Conservation (phyloP, 2,329 filamentous ascomycete species). For the Diplodia mutila region DNA sequence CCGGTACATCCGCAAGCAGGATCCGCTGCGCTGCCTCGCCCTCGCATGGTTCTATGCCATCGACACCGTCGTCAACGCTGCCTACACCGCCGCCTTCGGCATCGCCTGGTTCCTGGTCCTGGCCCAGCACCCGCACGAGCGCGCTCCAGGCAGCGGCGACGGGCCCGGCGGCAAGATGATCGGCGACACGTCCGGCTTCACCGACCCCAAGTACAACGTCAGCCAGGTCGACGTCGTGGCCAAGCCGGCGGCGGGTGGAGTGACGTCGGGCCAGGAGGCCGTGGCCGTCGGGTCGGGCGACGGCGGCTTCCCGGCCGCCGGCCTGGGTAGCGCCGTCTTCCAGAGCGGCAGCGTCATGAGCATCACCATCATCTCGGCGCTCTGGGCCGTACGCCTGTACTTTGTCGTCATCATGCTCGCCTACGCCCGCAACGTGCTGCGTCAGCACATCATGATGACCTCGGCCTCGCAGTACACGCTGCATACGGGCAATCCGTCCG, state of each 20-base stretch:
- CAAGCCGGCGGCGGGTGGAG: slow-evolving; percentile 50
- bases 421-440: slow-evolving; percentile 76
- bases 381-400: slow-evolving; percentile 80
- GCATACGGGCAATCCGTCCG: slow-evolving; percentile 24
- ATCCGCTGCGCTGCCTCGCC: slow-evolving; percentile 76
- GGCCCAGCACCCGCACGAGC: slow-evolving; percentile 57
- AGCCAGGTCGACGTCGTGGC: slow-evolving; percentile 60
- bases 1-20: slow-evolving; percentile 78
- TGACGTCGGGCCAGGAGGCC: slow-evolving; percentile 56
- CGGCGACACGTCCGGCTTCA: slow-evolving; percentile 67
- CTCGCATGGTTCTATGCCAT: slow-evolving; percentile 85
- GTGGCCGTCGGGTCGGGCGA: slow-evolving; percentile 51
- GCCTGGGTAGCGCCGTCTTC: slow-evolving; percentile 66
- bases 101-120: slow-evolving; percentile 84
- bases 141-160: slow-evolving; percentile 42
- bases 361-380: slow-evolving; percentile 72
- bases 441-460: slow-evolving; percentile 63
- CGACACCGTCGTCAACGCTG: slow-evolving; percentile 79
- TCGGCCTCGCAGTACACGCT: slow-evolving; percentile 28
- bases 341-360: slow-evolving; percentile 72
- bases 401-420: slow-evolving; percentile 83
- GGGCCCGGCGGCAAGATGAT: slow-evolving; percentile 59
- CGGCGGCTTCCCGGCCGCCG: slow-evolving; percentile 39
- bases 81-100: slow-evolving; percentile 81
- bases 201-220: slow-evolving; percentile 64